phyloP scores from a whole-genome alignment of 306 rosid species.

The Quercus alba region DNA sequence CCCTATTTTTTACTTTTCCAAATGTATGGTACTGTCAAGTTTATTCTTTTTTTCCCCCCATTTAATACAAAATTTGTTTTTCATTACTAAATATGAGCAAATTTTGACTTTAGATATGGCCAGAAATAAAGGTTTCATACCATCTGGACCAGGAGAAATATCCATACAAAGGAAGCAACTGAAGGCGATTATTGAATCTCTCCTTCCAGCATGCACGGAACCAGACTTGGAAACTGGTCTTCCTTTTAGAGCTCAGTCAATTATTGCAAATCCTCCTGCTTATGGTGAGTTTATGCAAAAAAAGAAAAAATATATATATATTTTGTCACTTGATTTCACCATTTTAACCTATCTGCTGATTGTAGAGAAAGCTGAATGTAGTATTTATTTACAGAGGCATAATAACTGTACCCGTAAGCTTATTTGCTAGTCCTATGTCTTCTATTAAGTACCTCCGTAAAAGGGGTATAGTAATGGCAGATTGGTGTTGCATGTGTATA shows the following conservation, averaged over 20 bases:
- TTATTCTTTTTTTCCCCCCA: not conserved
- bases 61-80: constrained; percentile 2
- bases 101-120: constrained; percentile 70
- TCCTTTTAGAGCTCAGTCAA: constrained; percentile 88
- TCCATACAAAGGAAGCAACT: constrained; percentile 78
- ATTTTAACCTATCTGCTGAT: constrained; percentile 6
- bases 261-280: constrained; percentile 96
- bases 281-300: constrained; percentile 55
- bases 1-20: not conserved
- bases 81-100: constrained; percentile 19
- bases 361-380: not conserved
- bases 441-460: not conserved
- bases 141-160: constrained; percentile 85
- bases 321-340: constrained; percentile 28
- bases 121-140: constrained; percentile 92
- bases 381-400: not conserved
- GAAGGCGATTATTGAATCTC: constrained; percentile 78
- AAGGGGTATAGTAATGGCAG: too few relatives aligned
- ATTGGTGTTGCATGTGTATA: too few relatives aligned
- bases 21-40: constrained; percentile 1
- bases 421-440: not conserved
- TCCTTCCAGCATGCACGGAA: constrained; percentile 95
- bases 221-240: constrained; percentile 80
- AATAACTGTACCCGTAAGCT: constrained; percentile 2
- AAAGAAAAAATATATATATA: not conserved